Conservation (phyloP, 139 green algal species). For the Volvox reticuliferus region DNA sequence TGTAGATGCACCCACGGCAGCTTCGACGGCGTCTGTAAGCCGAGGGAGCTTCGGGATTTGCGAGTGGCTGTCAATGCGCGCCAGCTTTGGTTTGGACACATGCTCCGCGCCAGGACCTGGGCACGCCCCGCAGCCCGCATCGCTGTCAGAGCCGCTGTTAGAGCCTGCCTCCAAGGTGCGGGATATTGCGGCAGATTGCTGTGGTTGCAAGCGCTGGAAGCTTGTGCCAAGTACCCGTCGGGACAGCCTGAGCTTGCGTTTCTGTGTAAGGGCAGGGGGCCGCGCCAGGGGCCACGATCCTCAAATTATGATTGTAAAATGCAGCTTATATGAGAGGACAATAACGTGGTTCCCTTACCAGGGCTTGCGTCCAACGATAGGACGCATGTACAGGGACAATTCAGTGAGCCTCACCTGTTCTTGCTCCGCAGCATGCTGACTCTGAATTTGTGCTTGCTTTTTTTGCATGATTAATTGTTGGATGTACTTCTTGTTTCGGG, state of each 20-base stretch:
- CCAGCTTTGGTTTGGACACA: background rate
- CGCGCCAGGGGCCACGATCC: background rate
- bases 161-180: background rate
- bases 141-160: background rate
- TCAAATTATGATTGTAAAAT: background rate
- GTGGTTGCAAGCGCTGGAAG: background rate
- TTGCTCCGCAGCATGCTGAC: slow-evolving; percentile 6
- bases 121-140: background rate
- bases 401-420: slow-evolving; percentile 2
- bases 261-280: background rate
- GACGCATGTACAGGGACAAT: too few species aligned
- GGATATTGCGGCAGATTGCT: background rate
- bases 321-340: too few species aligned
- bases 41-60: slow-evolving; percentile 26
- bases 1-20: background rate
- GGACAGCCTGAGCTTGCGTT: slow-evolving; percentile 18
- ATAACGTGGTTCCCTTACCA: too few species aligned
- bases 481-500: slow-evolving; percentile 31
- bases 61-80: background rate
- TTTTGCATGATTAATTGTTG: slow-evolving; percentile 4
- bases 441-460: background rate
- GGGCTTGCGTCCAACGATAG: too few species aligned
- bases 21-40: background rate
- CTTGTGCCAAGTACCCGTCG: slow-evolving; percentile 22
- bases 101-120: background rate